Percentiles rank a stretch among this genome's conserved stretches.
These are phyloP conservation scores for Aspergillus eucalypticola DNA, from an alignment of 2,329 filamentous ascomycete genomes.

Conservation along the genomic window DNA sequence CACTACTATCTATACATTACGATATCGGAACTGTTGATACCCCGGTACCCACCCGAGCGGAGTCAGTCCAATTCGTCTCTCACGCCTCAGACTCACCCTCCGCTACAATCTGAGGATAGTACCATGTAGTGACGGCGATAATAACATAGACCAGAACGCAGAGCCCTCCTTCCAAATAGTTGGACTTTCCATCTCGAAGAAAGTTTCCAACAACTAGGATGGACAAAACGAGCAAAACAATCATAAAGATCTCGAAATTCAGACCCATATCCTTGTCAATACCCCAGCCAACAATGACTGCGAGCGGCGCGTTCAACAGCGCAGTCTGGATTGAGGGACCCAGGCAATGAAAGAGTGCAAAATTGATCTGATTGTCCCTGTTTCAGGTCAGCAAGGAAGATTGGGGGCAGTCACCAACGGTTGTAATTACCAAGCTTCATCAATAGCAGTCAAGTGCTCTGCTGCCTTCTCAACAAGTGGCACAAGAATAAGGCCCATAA, in stretches of 20 bases:
- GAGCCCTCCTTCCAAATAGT: conserved; percentile 84
- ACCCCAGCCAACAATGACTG: conserved; percentile 82
- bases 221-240: conserved; percentile 75
- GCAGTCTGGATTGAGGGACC: conserved; percentile 88
- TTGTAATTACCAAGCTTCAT: conserved; percentile 71
- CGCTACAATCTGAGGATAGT: conserved; percentile 56
- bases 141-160: conserved; percentile 68
- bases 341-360: conserved; percentile 81
- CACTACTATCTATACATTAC: not conserved
- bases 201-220: conserved; percentile 88
- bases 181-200: conserved; percentile 81
- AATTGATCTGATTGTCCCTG: conserved; percentile 66
- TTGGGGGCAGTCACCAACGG: not conserved
- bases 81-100: not conserved
- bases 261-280: conserved; percentile 70
- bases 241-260: conserved; percentile 84
- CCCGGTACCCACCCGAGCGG: too few relatives aligned
- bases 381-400: conserved; percentile 3
- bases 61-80: not conserved
- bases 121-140: conserved; percentile 63
- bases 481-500: conserved; percentile 72
- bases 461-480: conserved; percentile 82
- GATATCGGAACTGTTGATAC: not conserved
- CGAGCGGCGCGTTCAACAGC: conserved; percentile 80
- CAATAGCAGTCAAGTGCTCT: conserved; percentile 79